Base-by-base conservation (phyloP, 352 stramenopile species). In the Pythium folliculosum region DNA sequence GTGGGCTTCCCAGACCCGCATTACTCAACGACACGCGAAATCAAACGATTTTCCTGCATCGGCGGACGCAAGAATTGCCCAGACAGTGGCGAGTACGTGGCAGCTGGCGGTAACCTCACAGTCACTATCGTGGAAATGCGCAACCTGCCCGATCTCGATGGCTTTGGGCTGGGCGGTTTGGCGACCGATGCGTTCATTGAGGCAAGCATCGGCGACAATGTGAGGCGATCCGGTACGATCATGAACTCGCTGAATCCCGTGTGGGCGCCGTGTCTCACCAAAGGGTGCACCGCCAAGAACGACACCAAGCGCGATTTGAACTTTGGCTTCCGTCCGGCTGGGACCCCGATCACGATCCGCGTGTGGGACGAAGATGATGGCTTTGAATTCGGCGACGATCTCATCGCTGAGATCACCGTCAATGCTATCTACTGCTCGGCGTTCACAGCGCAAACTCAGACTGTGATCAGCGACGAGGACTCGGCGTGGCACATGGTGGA, bases 301-400 rank as follows among this genome's bases (percentile, higher is more conserved):
- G 86, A 96, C 53, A 74, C 78, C 8, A 63, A 71, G 22, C 80
- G 85, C 0, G 86, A 94, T 55, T 64, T 97, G 32, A 88, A 92
- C 60, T 95, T 97, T 51, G 89, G 91, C 0, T 94, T 96, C 47
- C 87, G 86, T 10, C 72, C 80, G 19, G 87, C 89, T 13, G 91
- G 88, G n/a, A 92, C 83, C 1, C 60, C 83, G 54, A 90, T 97
- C 59, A 74, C 68, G 12, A 65, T 97, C 9, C 56, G 77, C 17
- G 77, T 96, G 14, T 81, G 77, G 57, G 88, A 97, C 66, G 76
- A 91, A 32, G 89, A 97, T 73, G 80, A 77, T 50, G 91, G 91
- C 13, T 73, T 97, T 2, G 90, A 97, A 65, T 97, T 96, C 51
- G 84, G 67, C 10, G 87, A 97, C 60, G 89, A 97, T 65, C 67